Evolutionary conservation across 2,329 filamentous ascomycete genomes (phyloP).

Genomic region (Hymenoscyphus infarciens): DNA sequence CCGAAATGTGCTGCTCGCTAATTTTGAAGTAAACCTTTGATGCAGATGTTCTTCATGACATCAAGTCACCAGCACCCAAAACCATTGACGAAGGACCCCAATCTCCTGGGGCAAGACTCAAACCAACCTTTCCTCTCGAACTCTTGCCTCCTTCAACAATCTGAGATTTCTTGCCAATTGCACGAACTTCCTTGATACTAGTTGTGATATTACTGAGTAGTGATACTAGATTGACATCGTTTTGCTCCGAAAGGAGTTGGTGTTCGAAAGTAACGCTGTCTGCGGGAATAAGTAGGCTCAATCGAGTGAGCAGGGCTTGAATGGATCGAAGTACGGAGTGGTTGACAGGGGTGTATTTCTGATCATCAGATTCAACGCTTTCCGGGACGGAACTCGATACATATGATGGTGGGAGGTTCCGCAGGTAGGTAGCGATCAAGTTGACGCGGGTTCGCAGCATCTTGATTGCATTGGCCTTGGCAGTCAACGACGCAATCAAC

Average conservation of each 20-base stretch:
- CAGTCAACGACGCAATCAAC: conserved; percentile 65
- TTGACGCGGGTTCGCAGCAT: conserved; percentile 80
- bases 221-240: conserved; percentile 77
- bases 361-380: conserved; percentile 27
- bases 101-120: not conserved
- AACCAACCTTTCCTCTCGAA: conserved; percentile 11
- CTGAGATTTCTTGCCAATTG: conserved; percentile 71
- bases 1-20: conserved; percentile 10
- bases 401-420: conserved; percentile 64
- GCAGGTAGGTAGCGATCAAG: conserved; percentile 73
- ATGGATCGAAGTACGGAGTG: conserved; percentile 82
- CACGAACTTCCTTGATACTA: conserved; percentile 65
- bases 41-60: conserved; percentile 15
- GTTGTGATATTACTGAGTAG: conserved; percentile 74
- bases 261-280: conserved; percentile 61
- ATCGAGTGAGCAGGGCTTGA: conserved; percentile 76
- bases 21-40: not conserved
- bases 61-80: conserved; percentile 25
- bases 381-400: conserved; percentile 45
- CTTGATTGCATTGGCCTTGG: conserved; percentile 88
- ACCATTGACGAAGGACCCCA: not conserved
- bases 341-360: conserved; percentile 38
- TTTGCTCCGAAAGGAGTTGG: conserved; percentile 73
- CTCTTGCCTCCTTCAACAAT: conserved; percentile 1
- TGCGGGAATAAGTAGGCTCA: conserved; percentile 75